These are phyloP conservation scores for Apiospora aurea DNA, from an alignment of 2,329 filamentous ascomycete species.

Conservation along the genomic window DNA sequence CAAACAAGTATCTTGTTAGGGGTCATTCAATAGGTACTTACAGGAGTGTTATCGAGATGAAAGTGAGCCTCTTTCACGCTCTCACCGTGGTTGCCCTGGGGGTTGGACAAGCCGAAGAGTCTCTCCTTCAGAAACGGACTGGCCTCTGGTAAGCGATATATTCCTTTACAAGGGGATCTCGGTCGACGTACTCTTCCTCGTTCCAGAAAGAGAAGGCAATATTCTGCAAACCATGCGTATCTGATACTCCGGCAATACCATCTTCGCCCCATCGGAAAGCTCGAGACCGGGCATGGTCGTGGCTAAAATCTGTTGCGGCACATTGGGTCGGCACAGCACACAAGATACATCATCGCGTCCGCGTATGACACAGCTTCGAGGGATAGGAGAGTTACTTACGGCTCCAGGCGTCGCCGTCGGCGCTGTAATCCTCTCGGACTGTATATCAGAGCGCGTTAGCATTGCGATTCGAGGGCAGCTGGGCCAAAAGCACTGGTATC, in stretches of 20 bases:
- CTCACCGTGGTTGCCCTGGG: conserved; percentile 96
- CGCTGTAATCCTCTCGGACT: conserved; percentile 91
- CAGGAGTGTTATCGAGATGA: conserved; percentile 91
- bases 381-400: conserved; percentile 63
- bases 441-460: conserved; percentile 30
- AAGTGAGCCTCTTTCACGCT: conserved; percentile 97
- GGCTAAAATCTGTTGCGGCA: conserved; percentile 78
- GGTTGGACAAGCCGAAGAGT: conserved; percentile 93
- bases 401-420: conserved; percentile 93
- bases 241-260: conserved; percentile 91
- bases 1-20: conserved; percentile 32
- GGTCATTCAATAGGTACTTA: conserved; percentile 43
- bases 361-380: conserved; percentile 25
- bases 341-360: neutral
- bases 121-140: conserved; percentile 95
- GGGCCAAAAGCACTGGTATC: neutral
- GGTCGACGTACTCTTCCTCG: conserved; percentile 78
- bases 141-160: conserved; percentile 46
- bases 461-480: neutral
- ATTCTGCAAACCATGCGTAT: conserved; percentile 90
- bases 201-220: conserved; percentile 98
- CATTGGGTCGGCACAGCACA: conserved; percentile 41
- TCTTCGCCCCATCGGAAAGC: conserved; percentile 97
- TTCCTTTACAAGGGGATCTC: conserved; percentile 16
- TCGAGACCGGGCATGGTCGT: conserved; percentile 88